Evolutionary conservation across 768 basidiomycete species (phyloP), one percentile per base, ranked within the genome.

Genomic region (Podaxis sp.): DNA sequence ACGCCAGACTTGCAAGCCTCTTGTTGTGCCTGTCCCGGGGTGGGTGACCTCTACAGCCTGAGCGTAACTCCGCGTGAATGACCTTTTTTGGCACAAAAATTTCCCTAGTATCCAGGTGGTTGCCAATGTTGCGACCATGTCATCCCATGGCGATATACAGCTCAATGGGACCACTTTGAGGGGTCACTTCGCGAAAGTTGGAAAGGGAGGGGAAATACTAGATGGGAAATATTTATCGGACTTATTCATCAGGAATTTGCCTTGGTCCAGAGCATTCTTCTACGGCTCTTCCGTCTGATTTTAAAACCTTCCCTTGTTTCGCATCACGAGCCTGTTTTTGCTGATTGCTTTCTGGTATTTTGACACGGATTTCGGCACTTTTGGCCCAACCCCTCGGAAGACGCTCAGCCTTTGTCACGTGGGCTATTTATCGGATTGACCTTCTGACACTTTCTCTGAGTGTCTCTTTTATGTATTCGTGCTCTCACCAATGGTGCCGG

Each of bases 351-450:
- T 55, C 37, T 22, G 29, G 13, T 37, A 40, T 24, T 54, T 55
- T 55, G 54, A 37, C 54, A 55, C 38, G 54, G 54, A 55, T 55
- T 55, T 55, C 54, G 54, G 54, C 37, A 55, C 54, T 37, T 55
- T 24, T 55, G n/a, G 19, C 43, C 17, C 12, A 46, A 19, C 33
- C 2, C 33, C 8, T 33, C 33, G 33, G 8, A 33, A 33, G 33
- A 33, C 33, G 33, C 33, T 9, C 27, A 29, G 6, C 27, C 4
- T 29, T 29, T 25, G 27, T 52, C 51, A 53, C 51, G 51, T 53
- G 51, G 51, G 27, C 8, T 33, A 8, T 53, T 33, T 33, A 33
- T 33, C 2, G 33, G 33, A 33, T 33, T 9, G 33, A 33, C 33
- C 33, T 9, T 33, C 33, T 19, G 19, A 46, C 19, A 5, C 43